Evolutionary conservation across 164 flowering plant genomes (phyloP).

Genomic region (Litsea cubeba): DNA sequence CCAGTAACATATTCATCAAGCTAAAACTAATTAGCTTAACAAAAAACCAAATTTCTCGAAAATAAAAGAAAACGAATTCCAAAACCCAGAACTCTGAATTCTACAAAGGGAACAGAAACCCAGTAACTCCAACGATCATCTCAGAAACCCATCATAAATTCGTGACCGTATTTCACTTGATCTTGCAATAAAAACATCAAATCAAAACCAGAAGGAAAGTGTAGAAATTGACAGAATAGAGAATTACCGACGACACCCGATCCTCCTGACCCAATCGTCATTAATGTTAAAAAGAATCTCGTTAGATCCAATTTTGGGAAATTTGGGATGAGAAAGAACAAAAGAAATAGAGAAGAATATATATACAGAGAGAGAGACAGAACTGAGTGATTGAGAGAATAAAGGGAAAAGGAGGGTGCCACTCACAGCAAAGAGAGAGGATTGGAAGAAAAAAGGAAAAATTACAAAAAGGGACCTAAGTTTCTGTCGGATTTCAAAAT

Average conservation of each 20-base stretch:
- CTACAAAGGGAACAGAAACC: background rate
- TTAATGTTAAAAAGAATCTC: background rate
- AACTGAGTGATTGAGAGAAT: background rate
- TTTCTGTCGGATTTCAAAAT: too few relatives aligned
- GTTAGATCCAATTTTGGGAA: background rate
- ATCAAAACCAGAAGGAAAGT: background rate
- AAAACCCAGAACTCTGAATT: background rate
- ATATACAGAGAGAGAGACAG: too few relatives aligned
- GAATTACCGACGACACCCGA: background rate
- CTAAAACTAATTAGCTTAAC: too few relatives aligned
- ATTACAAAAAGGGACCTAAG: too few relatives aligned
- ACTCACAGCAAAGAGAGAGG: background rate
- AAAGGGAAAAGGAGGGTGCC: background rate
- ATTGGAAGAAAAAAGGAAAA: background rate
- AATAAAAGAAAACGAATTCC: background rate
- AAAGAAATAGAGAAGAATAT: background rate
- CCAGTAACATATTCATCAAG: background rate
- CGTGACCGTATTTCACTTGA: background rate
- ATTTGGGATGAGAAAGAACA: background rate
- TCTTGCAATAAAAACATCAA: background rate
- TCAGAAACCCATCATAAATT: background rate
- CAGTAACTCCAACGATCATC: background rate
- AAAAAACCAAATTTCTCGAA: background rate
- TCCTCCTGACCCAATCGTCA: background rate
- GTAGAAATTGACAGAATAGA: background rate